phyloP scores from a whole-genome alignment of 345 rosid genomes.

The Atalantia buxifolia region DNA sequence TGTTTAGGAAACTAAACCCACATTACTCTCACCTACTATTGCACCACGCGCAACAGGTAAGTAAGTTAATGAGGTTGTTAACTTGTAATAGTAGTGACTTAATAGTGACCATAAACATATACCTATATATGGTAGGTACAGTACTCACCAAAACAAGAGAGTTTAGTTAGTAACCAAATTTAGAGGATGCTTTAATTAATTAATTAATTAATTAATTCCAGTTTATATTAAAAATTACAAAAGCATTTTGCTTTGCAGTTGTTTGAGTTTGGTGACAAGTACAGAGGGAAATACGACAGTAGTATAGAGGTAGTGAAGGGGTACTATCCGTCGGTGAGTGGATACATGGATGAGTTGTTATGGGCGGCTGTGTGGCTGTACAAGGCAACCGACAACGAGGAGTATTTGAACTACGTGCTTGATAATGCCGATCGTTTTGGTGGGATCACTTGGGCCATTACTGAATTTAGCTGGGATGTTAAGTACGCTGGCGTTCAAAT shows the following conservation, averaged over 20 bases:
- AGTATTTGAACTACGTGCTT: constrained; percentile 51
- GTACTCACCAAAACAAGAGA: constrained; percentile 13
- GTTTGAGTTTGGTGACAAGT: constrained; percentile 64
- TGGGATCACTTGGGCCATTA: constrained; percentile 83
- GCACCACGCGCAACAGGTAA: constrained; percentile 65
- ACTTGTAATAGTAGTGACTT: background rate
- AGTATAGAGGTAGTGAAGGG: constrained; percentile 49
- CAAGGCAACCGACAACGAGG: constrained; percentile 78
- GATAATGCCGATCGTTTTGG: constrained; percentile 64
- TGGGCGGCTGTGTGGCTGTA: constrained; percentile 89
- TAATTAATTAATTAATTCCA: background rate
- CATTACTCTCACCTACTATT: constrained; percentile 67
- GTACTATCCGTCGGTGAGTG: constrained; percentile 69
- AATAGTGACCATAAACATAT: background rate
- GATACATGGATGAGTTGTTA: constrained; percentile 67
- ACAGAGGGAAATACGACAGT: constrained; percentile 57
- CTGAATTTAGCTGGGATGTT: constrained; percentile 99
- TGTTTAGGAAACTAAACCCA: constrained; percentile 63
- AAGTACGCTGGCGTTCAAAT: constrained; percentile 86
- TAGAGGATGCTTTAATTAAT: background rate
- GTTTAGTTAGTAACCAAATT: background rate
- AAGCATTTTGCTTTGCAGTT: constrained; percentile 28
- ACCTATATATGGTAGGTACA: background rate
- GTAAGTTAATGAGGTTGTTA: constrained; percentile 7
- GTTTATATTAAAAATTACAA: background rate